These are phyloP conservation scores for Citrus australasica DNA, from an alignment of 345 rosid genomes.

Conservation along the genomic window DNA sequence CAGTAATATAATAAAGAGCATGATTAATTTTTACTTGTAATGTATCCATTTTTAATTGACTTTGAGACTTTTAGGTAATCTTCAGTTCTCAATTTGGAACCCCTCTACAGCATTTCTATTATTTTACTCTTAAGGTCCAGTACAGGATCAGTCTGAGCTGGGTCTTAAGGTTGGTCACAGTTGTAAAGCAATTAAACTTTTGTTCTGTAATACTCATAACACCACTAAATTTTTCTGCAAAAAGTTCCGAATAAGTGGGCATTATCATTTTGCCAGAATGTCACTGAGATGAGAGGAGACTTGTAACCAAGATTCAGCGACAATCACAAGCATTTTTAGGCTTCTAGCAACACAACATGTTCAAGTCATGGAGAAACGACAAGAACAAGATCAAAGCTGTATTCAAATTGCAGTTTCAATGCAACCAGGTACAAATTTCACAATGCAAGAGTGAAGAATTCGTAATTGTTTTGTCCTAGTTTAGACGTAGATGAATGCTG, in stretches of 20 bases:
- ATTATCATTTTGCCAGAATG: slow-evolving; percentile 8
- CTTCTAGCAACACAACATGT: slow-evolving; percentile 50
- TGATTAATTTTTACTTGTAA: background rate
- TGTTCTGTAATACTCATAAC: slow-evolving; percentile 13
- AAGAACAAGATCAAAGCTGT: slow-evolving; percentile 90
- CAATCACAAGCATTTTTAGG: slow-evolving; percentile 20
- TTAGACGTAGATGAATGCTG: background rate
- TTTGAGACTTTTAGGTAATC: slow-evolving; percentile 1
- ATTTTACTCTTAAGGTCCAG: background rate
- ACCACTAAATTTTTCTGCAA: slow-evolving; percentile 2
- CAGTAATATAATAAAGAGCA: background rate
- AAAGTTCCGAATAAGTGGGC: slow-evolving; percentile 11
- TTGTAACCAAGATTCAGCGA: slow-evolving; percentile 23
- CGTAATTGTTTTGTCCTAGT: background rate
- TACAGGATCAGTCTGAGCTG: background rate
- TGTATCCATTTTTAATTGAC: background rate
- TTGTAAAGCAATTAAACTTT: slow-evolving; percentile 17
- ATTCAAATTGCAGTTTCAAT: slow-evolving; percentile 89
- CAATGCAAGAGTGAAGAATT: background rate
- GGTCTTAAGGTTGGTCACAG: slow-evolving; percentile 1
- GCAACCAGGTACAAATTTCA: slow-evolving; percentile 69
- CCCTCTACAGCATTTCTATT: slow-evolving; percentile 5
- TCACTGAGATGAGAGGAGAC: slow-evolving; percentile 12
- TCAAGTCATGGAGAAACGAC: slow-evolving; percentile 86
- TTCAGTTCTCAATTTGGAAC: background rate